These are phyloP conservation scores for Leptodontidium sp. DNA, from an alignment of 2,329 filamentous ascomycete species.

Conservation along the genomic window DNA sequence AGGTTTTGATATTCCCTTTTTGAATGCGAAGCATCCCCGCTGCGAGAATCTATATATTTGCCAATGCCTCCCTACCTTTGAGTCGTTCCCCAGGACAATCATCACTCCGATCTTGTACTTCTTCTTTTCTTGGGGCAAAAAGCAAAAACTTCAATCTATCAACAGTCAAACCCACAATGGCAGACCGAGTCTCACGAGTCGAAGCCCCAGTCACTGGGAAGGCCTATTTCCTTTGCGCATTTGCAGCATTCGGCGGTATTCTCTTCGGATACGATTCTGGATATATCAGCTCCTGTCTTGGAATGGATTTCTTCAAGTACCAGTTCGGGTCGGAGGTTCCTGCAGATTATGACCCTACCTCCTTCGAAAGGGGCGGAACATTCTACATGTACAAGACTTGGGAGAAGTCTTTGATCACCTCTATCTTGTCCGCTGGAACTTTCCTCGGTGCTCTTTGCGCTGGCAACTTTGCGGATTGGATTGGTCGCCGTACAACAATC, in stretches of 20 bases:
- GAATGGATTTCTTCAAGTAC: slow-evolving; percentile 7
- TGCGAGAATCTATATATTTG: too few species aligned
- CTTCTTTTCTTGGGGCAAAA: too few species aligned
- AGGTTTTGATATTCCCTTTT: too few species aligned
- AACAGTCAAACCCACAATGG: slow-evolving; percentile 49
- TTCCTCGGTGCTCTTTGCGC: too few species aligned
- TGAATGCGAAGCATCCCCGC: too few species aligned
- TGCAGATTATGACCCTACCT: slow-evolving; percentile 8
- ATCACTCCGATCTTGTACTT: too few species aligned
- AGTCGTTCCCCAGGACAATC: too few species aligned
- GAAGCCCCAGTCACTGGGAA: slow-evolving; percentile 6
- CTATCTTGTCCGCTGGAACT: slow-evolving; percentile 9
- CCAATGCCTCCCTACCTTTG: too few species aligned
- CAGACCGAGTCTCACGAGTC: slow-evolving; percentile 3
- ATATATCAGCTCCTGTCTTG: not conserved
- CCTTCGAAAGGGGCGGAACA: not conserved
- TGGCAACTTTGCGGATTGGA: too few species aligned
- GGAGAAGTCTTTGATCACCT: slow-evolving; percentile 5
- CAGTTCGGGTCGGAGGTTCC: slow-evolving; percentile 5
- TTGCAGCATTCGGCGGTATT: slow-evolving; percentile 12
- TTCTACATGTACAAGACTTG: not conserved
- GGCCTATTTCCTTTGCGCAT: not conserved
- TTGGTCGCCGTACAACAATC: too few species aligned
- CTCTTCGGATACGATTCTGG: slow-evolving; percentile 15
- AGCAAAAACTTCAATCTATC: too few species aligned